Conservation (phyloP, 768 basidiomycete species). For the Boletus rufocinnamomeus region DNA sequence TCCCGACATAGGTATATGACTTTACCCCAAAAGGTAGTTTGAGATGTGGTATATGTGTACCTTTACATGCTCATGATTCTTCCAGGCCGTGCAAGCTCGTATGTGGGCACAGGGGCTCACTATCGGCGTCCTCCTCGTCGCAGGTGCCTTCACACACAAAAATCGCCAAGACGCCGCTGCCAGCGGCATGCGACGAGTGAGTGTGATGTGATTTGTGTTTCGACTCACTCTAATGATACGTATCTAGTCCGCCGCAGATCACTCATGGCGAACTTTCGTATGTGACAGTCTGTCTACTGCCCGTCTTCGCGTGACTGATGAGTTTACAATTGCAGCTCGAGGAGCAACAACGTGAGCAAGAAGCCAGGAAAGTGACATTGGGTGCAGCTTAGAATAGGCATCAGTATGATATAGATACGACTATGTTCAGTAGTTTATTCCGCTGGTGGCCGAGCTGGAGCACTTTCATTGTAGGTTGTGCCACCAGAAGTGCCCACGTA, state of each 20-base stretch:
- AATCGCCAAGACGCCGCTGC: slow-evolving; percentile 44
- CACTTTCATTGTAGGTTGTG: too few species aligned
- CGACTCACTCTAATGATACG: background rate
- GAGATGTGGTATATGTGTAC: too few species aligned
- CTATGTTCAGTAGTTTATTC: background rate
- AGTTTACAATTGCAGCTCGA: slow-evolving; percentile 23
- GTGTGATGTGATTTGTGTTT: background rate
- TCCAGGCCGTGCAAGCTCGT: slow-evolving; percentile 76
- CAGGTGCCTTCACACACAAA: slow-evolving; percentile 64
- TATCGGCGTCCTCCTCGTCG: slow-evolving; percentile 69
- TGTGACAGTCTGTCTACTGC: slow-evolving; percentile 1
- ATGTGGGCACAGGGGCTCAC: slow-evolving; percentile 89
- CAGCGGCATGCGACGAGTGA: slow-evolving; percentile 23
- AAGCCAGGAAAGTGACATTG: slow-evolving; percentile 18
- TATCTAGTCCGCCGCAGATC: slow-evolving; percentile 23
- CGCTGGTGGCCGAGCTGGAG: background rate
- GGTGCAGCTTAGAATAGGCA: background rate
- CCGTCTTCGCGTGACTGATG: background rate
- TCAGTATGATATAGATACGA: background rate
- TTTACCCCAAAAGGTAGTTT: slow-evolving; percentile 30
- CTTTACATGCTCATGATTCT: slow-evolving; percentile 34
- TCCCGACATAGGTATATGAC: slow-evolving; percentile 24
- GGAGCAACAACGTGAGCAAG: slow-evolving; percentile 30
- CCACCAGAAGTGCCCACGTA: background rate
- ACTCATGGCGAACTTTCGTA: slow-evolving; percentile 34